Percentiles rank a stretch among this genome's conserved stretches.
phyloP scores from a whole-genome alignment of 1,139 yeast species.

The Candida labiduridarum region DNA sequence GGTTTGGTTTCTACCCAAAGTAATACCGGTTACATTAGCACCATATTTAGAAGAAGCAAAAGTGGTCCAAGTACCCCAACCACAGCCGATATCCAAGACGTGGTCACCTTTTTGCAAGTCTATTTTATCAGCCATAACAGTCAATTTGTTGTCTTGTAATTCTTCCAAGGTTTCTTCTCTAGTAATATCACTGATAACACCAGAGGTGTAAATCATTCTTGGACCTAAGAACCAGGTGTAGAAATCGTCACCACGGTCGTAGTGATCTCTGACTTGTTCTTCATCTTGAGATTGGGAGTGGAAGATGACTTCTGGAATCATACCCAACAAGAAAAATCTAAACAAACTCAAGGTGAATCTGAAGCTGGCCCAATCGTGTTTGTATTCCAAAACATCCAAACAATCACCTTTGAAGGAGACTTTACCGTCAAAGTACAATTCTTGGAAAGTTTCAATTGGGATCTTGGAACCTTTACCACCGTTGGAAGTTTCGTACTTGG shows the following conservation, averaged over 20 bases:
- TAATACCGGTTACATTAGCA: conserved; percentile 86
- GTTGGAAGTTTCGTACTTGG: conserved; percentile 59
- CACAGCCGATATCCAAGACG: conserved; percentile 87
- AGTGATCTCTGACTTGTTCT: conserved; percentile 94
- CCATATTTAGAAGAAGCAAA: conserved; percentile 83
- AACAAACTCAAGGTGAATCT: conserved; percentile 76
- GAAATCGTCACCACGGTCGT: conserved; percentile 96
- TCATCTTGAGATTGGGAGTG: conserved; percentile 94
- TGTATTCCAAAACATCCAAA: conserved; percentile 78
- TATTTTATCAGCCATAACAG: conserved; percentile 85
- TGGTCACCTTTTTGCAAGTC: conserved; percentile 71
- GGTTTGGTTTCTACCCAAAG: conserved; percentile 89
- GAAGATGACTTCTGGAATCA: conserved; percentile 91
- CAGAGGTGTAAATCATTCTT: conserved; percentile 91
- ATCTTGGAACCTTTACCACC: conserved; percentile 70
- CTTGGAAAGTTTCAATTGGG: conserved; percentile 93
- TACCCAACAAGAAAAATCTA: conserved; percentile 80
- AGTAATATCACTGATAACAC: conserved; percentile 73
- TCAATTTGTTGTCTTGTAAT: conserved; percentile 88
- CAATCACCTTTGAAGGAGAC: conserved; percentile 89
- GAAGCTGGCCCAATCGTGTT: conserved; percentile 91
- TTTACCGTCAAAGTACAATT: conserved; percentile 79
- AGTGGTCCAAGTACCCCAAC: conserved; percentile 94
- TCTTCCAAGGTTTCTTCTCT: conserved; percentile 80
- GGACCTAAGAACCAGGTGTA: conserved; percentile 94